Conservation (phyloP, 306 rosid species). For the Hippophae rhamnoides region DNA sequence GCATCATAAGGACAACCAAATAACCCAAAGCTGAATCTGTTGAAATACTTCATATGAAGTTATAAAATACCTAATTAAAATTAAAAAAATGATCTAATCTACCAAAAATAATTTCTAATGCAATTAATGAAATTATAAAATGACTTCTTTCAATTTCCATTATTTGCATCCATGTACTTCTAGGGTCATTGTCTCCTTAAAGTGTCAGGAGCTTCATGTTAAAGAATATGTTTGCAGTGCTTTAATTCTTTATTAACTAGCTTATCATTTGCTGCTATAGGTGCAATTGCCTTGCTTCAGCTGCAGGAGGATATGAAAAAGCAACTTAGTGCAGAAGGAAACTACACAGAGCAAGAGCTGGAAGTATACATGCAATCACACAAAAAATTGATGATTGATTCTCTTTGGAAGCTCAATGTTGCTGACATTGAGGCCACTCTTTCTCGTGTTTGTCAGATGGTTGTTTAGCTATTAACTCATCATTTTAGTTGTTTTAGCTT, state of each 20-base stretch:
- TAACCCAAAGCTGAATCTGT: too few species aligned
- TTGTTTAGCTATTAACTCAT: constrained; percentile 26
- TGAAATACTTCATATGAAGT: too few species aligned
- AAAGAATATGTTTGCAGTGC: too few species aligned
- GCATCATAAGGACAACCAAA: too few species aligned
- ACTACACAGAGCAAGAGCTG: constrained; percentile 86
- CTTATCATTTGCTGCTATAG: constrained; percentile 35
- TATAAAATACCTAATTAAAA: too few species aligned
- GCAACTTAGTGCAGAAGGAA: constrained; percentile 83
- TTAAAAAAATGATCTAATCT: too few species aligned
- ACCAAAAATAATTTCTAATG: too few species aligned
- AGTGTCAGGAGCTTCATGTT: too few species aligned
- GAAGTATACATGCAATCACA: constrained; percentile 80
- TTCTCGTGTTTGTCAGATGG: constrained; percentile 96
- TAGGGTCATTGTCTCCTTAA: too few species aligned
- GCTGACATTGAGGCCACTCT: constrained; percentile 98
- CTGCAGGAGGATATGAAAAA: constrained; percentile 96
- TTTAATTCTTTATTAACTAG: not conserved
- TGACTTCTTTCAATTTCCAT: too few species aligned
- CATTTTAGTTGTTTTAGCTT: constrained; percentile 3
- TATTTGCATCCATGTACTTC: too few species aligned
- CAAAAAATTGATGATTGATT: constrained; percentile 87
- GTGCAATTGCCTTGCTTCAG: constrained; percentile 94
- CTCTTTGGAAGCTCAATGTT: constrained; percentile 96
- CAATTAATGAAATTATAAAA: too few species aligned